phyloP scores from a whole-genome alignment of 108 stramenopile species.

The Cyclotella sp. region DNA sequence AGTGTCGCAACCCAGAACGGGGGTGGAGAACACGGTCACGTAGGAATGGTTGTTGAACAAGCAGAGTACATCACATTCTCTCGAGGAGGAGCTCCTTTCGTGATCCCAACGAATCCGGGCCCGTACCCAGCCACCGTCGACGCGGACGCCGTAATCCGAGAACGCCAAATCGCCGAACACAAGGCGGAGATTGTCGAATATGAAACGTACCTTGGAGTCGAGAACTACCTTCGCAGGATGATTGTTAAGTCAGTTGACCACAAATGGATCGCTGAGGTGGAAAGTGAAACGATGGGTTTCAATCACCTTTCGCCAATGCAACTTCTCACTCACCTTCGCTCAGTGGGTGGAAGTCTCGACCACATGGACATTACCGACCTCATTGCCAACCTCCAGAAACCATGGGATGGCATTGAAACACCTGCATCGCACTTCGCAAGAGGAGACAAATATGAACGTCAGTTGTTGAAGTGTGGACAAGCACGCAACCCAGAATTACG shows the following conservation, averaged over 20 bases:
- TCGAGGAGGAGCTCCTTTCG: neutral
- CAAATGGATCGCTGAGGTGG: constrained; percentile 23
- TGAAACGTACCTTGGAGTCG: constrained; percentile 1
- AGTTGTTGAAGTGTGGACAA: neutral
- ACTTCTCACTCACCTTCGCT: constrained; percentile 3
- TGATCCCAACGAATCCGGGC: constrained; percentile 14
- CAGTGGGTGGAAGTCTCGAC: neutral
- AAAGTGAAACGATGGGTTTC: constrained; percentile 28
- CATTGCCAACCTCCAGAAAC: constrained; percentile 6
- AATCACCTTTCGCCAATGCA: constrained; percentile 1
- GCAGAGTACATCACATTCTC: constrained; percentile 18
- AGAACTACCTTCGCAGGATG: constrained; percentile 9
- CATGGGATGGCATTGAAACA: constrained; percentile 17
- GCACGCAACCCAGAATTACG: neutral
- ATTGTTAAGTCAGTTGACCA: constrained; percentile 25
- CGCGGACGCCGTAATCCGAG: constrained; percentile 3
- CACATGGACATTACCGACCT: constrained; percentile 8
- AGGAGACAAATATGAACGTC: neutral
- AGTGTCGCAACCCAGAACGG: constrained; percentile 22
- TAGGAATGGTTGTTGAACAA: constrained; percentile 21
- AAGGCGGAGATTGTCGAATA: constrained; percentile 25
- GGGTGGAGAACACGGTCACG: constrained; percentile 32
- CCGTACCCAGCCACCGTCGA: constrained; percentile 17
- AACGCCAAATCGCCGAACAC: constrained; percentile 25
- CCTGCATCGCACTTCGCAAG: neutral